A percentile compares a stretch with the other conserved stretches of the same genome.
These are phyloP conservation scores for Lizonia empirigonia DNA, from an alignment of 2,329 filamentous ascomycete species.

Conservation along the genomic window DNA sequence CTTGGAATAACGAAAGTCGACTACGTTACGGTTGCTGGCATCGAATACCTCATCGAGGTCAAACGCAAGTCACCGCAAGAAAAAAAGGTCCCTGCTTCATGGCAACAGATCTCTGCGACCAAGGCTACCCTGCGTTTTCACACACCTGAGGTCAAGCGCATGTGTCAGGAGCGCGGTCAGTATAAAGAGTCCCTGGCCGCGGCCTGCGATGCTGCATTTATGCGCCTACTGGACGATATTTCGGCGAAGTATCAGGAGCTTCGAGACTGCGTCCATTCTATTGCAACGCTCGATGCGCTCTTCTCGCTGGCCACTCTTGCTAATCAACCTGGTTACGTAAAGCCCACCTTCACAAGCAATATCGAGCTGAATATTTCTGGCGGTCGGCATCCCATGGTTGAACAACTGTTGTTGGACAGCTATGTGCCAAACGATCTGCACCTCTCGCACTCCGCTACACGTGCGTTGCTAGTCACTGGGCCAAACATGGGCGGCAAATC, in stretches of 20 bases:
- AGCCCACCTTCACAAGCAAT: constrained; percentile 70
- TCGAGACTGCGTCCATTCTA: constrained; percentile 83
- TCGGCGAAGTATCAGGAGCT: constrained; percentile 85
- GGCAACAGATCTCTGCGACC: constrained; percentile 93
- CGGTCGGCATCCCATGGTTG: constrained; percentile 94
- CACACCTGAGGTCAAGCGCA: constrained; percentile 82
- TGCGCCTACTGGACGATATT: constrained; percentile 72
- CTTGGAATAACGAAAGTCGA: constrained; percentile 73
- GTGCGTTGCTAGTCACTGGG: constrained; percentile 88
- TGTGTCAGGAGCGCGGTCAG: constrained; percentile 88
- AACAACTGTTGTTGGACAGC: constrained; percentile 80
- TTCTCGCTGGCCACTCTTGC: constrained; percentile 85
- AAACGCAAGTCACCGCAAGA: constrained; percentile 71
- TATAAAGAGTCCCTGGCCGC: constrained; percentile 92
- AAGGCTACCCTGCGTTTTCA: constrained; percentile 93
- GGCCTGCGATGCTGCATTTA: constrained; percentile 86
- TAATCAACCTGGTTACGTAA: constrained; percentile 82
- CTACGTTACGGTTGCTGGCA: constrained; percentile 84
- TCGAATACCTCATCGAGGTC: constrained; percentile 94
- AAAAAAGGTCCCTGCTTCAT: constrained; percentile 88
- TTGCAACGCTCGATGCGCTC: constrained; percentile 88
- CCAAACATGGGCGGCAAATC: constrained; percentile 99
- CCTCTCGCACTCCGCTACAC: constrained; percentile 61
- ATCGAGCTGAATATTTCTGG: constrained; percentile 72
- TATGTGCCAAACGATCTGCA: constrained; percentile 91